phyloP scores from a whole-genome alignment of 352 stramenopile species.

The Phytophthora ohioensis region DNA sequence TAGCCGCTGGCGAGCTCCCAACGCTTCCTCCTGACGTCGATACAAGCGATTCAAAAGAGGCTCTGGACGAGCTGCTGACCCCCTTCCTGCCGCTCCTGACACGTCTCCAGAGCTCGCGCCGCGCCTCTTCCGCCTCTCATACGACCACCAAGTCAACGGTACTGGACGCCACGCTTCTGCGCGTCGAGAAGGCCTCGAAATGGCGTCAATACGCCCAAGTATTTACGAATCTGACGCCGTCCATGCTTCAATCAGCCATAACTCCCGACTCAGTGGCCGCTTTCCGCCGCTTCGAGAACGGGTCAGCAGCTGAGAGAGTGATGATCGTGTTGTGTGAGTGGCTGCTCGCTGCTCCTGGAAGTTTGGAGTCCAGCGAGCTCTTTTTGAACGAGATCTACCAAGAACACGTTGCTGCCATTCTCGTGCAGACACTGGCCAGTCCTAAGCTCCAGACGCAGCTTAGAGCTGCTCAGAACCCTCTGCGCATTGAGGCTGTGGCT shows the following conservation, averaged over 20 bases:
- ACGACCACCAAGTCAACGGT: constrained; percentile 4
- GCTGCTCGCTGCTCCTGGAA: constrained; percentile 23
- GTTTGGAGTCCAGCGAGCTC: constrained; percentile 50
- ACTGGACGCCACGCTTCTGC: constrained; percentile 42
- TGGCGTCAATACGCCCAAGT: constrained; percentile 54
- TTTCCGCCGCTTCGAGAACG: constrained; percentile 66
- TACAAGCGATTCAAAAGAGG: constrained; percentile 12
- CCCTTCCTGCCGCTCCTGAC: constrained; percentile 62
- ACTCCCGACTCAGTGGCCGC: constrained; percentile 21
- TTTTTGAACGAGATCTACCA: constrained; percentile 68
- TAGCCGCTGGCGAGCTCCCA: constrained; percentile 35
- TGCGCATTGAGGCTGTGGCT: constrained; percentile 20
- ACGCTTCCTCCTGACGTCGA: constrained; percentile 22
- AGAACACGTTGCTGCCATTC: constrained; percentile 58
- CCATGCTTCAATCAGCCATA: constrained; percentile 33
- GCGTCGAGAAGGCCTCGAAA: constrained; percentile 49
- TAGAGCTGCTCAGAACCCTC: constrained; percentile 24
- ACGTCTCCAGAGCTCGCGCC: constrained; percentile 48
- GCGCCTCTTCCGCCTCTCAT: neutral
- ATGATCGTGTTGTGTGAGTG: constrained; percentile 53
- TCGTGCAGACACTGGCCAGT: constrained; percentile 55
- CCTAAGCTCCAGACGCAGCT: constrained; percentile 32
- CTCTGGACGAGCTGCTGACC: constrained; percentile 36
- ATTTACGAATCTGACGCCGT: constrained; percentile 38
- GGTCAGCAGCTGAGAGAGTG: constrained; percentile 36